Percentiles rank a stretch among this genome's conserved stretches.
Conservation (phyloP, 108 stramenopile species). For the Fragilaria crotonensis region DNA sequence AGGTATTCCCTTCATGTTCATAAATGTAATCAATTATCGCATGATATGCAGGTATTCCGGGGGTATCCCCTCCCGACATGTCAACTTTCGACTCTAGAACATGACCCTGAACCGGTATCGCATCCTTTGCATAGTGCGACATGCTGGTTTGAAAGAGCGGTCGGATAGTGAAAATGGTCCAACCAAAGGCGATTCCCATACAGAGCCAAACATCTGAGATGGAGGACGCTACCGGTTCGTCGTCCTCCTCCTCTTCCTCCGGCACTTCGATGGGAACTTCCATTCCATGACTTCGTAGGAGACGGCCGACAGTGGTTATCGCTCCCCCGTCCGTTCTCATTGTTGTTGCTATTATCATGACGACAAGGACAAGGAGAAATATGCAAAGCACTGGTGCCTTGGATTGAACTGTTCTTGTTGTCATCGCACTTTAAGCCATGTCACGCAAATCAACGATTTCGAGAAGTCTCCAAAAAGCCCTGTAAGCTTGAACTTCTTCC, state of each 20-base stretch:
- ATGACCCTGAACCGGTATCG: constrained; percentile 24
- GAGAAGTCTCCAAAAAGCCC: too few species aligned
- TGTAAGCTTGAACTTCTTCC: too few species aligned
- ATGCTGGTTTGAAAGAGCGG: constrained; percentile 8
- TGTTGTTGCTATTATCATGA: too few species aligned
- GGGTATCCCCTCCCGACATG: constrained; percentile 17
- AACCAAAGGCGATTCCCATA: constrained; percentile 36
- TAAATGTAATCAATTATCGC: constrained; percentile 44
- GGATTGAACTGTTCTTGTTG: too few species aligned
- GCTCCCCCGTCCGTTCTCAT: too few species aligned
- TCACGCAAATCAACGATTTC: too few species aligned
- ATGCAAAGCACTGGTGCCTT: too few species aligned
- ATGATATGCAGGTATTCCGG: constrained; percentile 40
- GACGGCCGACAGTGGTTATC: too few species aligned
- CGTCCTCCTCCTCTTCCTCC: background rate
- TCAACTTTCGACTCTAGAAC: constrained; percentile 28
- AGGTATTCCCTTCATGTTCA: constrained; percentile 14
- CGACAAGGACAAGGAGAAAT: too few species aligned
- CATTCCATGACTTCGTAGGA: background rate
- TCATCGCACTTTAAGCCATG: too few species aligned
- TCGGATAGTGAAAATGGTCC: constrained; percentile 28
- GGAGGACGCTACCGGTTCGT: background rate
- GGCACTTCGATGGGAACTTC: background rate
- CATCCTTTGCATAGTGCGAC: constrained; percentile 12
- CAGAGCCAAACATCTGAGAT: constrained; percentile 46